These are phyloP conservation scores for Bombardia bombarda DNA, from an alignment of 495 filamentous ascomycete species.

Conservation along the genomic window DNA sequence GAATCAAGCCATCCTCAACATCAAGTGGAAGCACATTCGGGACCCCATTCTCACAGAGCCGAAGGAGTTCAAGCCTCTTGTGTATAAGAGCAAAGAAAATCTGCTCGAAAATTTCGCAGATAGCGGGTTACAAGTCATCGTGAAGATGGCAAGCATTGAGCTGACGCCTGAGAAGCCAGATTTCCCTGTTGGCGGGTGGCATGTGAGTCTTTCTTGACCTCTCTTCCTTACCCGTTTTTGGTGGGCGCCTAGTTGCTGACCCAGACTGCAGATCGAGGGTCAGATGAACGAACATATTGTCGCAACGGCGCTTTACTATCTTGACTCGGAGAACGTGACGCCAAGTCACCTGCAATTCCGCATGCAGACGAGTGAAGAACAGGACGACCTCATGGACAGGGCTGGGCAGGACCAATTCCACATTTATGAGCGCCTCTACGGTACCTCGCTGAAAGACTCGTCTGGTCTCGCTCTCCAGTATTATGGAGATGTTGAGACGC, in stretches of 20 bases:
- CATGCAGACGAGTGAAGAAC: slow-evolving; percentile 27
- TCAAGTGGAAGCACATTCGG: slow-evolving; percentile 25
- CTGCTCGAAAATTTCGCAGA: slow-evolving; percentile 28
- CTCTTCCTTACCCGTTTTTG: background rate
- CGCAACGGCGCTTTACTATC: slow-evolving; percentile 52
- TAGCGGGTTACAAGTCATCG: slow-evolving; percentile 50
- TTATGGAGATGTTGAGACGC: slow-evolving; percentile 22
- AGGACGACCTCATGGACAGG: background rate
- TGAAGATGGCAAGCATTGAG: slow-evolving; percentile 56
- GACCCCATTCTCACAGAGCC: slow-evolving; percentile 18
- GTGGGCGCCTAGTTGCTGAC: background rate
- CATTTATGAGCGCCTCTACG: slow-evolving; percentile 18
- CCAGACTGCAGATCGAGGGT: slow-evolving; percentile 41
- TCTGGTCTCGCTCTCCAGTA: slow-evolving; percentile 20
- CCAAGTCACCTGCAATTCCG: slow-evolving; percentile 45
- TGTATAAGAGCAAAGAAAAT: slow-evolving; percentile 18
- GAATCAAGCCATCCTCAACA: background rate
- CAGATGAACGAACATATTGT: slow-evolving; percentile 50
- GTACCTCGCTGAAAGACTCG: background rate
- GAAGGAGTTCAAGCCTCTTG: slow-evolving; percentile 13
- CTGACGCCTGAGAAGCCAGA: slow-evolving; percentile 51
- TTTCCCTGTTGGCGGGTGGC: slow-evolving; percentile 24
- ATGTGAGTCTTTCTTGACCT: slow-evolving; percentile 13
- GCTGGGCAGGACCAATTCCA: slow-evolving; percentile 15
- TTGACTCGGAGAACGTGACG: slow-evolving; percentile 53